These are phyloP conservation scores for Termitomyces sp. DNA, from an alignment of 768 basidiomycete species.

Conservation along the genomic window DNA sequence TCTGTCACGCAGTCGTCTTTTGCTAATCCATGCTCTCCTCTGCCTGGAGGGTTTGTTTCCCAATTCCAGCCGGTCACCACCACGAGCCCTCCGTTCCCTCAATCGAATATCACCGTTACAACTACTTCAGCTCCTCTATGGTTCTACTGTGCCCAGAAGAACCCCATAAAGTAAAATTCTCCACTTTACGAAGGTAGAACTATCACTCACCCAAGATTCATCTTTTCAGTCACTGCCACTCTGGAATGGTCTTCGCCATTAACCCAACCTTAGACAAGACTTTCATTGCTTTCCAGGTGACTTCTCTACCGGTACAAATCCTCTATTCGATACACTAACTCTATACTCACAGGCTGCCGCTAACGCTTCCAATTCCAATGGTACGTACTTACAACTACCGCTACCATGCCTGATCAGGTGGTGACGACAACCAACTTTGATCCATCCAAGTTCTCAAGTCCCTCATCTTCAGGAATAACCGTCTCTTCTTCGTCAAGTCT, in stretches of 20 bases:
- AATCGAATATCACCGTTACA: conserved; percentile 31
- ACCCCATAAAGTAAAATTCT: conserved; percentile 16
- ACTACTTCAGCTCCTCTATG: conserved; percentile 46
- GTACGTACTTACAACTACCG: no score
- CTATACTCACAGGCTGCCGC: conserved; percentile 6
- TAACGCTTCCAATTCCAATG: conserved; percentile 2
- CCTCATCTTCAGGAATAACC: neutral
- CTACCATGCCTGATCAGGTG: no score
- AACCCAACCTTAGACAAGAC: conserved; percentile 44
- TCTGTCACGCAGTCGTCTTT: conserved; percentile 61
- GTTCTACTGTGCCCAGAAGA: conserved; percentile 56
- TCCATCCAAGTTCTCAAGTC: neutral
- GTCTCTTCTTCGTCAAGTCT: neutral
- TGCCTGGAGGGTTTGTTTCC: conserved; percentile 41
- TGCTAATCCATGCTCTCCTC: conserved; percentile 40
- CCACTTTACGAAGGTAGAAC: neutral
- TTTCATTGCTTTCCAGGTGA: conserved; percentile 42
- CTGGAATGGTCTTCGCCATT: no score
- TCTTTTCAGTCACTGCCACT: conserved; percentile 36
- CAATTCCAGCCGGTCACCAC: conserved; percentile 39
- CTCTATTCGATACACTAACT: neutral
- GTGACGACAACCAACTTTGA: neutral
- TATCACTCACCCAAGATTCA: neutral
- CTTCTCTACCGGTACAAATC: neutral
- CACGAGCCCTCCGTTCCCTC: conserved; percentile 1